Conservation (phyloP, 2,329 filamentous ascomycete genomes). For the Aspergillus novofumigatus region DNA sequence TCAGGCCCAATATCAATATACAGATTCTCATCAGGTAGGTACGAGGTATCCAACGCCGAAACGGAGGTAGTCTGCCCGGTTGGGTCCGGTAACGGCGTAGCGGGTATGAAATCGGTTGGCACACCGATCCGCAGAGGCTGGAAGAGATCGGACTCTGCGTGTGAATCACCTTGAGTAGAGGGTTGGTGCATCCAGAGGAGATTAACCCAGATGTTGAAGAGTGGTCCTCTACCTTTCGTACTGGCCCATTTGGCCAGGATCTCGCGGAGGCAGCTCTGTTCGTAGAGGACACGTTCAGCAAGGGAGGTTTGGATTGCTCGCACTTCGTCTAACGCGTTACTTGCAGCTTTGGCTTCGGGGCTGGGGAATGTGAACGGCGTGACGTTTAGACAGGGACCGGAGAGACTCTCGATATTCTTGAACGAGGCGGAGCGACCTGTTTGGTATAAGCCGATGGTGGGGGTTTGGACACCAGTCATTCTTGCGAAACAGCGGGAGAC, state of each 20-base stretch:
- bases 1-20: conserved; percentile 27
- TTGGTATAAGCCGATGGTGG: conserved; percentile 30
- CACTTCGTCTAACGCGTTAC: conserved; percentile 7
- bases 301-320: conserved; percentile 19
- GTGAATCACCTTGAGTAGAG: conserved; percentile 1
- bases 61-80: conserved; percentile 15
- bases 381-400: conserved; percentile 30
- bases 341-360: neutral
- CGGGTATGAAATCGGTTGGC: conserved; percentile 24
- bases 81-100: conserved; percentile 3
- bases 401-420: conserved; percentile 20
- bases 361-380: conserved; percentile 22
- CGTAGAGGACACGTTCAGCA: conserved; percentile 23
- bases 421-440: conserved; percentile 27
- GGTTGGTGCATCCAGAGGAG: conserved; percentile 26
- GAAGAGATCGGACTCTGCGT: conserved; percentile 10
- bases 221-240: conserved; percentile 5
- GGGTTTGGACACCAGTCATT: conserved; percentile 14
- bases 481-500: conserved; percentile 23
- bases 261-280: conserved; percentile 26
- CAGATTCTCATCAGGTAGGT: conserved; percentile 19
- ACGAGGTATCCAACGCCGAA: conserved; percentile 19
- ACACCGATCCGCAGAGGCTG: conserved; percentile 21
- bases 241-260: conserved; percentile 17
- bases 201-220: conserved; percentile 33